These are phyloP conservation scores for Cyberlindnera bimundalis DNA, from an alignment of 805 yeast genomes.

Conservation along the genomic window DNA sequence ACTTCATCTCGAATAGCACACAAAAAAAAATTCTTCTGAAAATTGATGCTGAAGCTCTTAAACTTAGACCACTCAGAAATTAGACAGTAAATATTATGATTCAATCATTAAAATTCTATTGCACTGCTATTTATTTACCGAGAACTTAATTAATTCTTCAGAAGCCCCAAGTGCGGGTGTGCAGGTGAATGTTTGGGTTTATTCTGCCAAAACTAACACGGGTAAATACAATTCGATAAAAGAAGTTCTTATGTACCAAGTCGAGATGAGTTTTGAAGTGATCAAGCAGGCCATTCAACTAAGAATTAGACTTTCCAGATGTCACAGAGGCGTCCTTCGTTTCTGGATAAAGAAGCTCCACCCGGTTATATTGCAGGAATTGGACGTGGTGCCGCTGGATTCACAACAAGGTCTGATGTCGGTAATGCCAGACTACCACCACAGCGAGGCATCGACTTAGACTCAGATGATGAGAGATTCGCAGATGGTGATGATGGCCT, in stretches of 20 bases:
- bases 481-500: conserved; percentile 30
- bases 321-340: conserved; percentile 29
- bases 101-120: too few relatives aligned
- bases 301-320: not conserved
- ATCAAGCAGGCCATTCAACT: not conserved
- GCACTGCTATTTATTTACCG: too few relatives aligned
- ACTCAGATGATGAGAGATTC: conserved; percentile 15
- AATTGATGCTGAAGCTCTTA: too few relatives aligned
- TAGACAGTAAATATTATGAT: too few relatives aligned
- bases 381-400: conserved; percentile 95
- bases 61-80: too few relatives aligned
- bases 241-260: too few relatives aligned
- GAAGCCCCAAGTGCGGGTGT: not conserved
- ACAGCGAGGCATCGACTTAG: conserved; percentile 27
- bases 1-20: too few relatives aligned
- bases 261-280: too few relatives aligned
- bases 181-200: not conserved
- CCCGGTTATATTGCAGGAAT: conserved; percentile 88
- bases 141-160: too few relatives aligned
- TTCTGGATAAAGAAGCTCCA: conserved; percentile 84
- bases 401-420: conserved; percentile 78
- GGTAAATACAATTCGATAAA: too few relatives aligned
- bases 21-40: too few relatives aligned
- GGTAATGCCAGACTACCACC: conserved; percentile 43
- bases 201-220: not conserved